Conservation (phyloP, 495 filamentous ascomycete species). For the Xylona heveae region DNA sequence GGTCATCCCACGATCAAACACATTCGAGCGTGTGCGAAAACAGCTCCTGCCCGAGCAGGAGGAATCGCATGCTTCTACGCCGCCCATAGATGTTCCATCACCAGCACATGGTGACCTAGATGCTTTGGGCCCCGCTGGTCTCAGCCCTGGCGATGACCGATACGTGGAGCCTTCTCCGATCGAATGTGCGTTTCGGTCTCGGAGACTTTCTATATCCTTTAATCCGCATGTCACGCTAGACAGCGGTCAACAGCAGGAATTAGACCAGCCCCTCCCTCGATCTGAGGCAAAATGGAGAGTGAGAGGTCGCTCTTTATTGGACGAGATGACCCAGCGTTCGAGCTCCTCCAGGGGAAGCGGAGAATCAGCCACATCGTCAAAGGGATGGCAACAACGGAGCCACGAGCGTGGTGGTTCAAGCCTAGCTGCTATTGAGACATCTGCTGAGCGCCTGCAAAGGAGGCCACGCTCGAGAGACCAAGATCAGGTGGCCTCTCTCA, state of each 20-base stretch:
- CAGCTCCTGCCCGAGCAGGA: neutral
- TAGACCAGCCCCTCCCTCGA: conserved; percentile 16
- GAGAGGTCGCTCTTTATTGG: conserved; percentile 3
- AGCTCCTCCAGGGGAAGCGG: no score
- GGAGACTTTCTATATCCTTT: conserved; percentile 20
- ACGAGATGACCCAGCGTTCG: conserved; percentile 7
- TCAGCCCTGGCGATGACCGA: neutral
- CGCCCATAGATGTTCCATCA: neutral
- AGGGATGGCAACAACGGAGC: no score
- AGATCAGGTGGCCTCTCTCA: conserved; percentile 28
- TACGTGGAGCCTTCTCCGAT: neutral
- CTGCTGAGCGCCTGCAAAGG: conserved; percentile 12
- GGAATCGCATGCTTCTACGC: neutral
- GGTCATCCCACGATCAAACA: no score
- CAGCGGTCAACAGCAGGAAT: conserved; percentile 12
- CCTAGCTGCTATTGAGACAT: no score
- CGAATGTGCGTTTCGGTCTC: conserved; percentile 3
- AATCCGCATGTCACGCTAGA: conserved; percentile 18
- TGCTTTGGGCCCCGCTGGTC: neutral
- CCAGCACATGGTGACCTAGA: no score
- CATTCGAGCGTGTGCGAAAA: no score
- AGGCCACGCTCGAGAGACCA: conserved; percentile 8
- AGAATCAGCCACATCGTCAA: no score
- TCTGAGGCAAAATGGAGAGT: conserved; percentile 3
- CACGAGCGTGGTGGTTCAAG: no score